Conservation (phyloP, 495 filamentous ascomycete genomes). For the Annulohypoxylon stygium region DNA sequence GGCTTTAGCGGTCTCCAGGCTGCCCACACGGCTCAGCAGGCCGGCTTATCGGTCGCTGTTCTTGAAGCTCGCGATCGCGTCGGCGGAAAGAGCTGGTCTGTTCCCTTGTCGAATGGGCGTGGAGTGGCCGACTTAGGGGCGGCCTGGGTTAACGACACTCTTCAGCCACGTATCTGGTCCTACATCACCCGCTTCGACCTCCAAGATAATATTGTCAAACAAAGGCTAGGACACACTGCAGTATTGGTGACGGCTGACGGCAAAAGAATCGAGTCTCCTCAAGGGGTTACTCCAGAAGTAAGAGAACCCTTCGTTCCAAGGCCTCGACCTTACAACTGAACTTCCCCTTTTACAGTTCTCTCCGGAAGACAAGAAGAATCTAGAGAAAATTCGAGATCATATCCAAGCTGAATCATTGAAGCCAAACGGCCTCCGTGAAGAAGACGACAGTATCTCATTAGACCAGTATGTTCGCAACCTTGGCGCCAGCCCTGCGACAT, state of each 20-base stretch:
- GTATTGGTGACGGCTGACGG: slow-evolving; percentile 4
- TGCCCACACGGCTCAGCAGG: slow-evolving; percentile 55
- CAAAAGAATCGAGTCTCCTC: slow-evolving; percentile 10
- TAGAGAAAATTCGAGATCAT: slow-evolving; percentile 47
- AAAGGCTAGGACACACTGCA: slow-evolving; percentile 8
- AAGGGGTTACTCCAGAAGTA: slow-evolving; percentile 14
- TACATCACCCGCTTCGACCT: slow-evolving; percentile 54
- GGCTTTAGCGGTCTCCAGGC: slow-evolving; percentile 57
- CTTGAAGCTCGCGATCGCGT: slow-evolving; percentile 66
- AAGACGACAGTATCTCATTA: slow-evolving; percentile 39
- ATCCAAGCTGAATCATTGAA: slow-evolving; percentile 40
- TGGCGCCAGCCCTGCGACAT: slow-evolving; percentile 41
- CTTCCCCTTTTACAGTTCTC: slow-evolving; percentile 1
- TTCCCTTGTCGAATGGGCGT: slow-evolving; percentile 21
- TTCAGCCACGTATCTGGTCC: slow-evolving; percentile 57
- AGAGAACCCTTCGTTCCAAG: background rate
- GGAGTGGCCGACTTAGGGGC: slow-evolving; percentile 63
- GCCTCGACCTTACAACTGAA: background rate
- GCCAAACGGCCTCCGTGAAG: slow-evolving; percentile 44
- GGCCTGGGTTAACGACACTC: slow-evolving; percentile 67
- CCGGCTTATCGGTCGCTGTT: slow-evolving; percentile 59
- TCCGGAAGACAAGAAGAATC: slow-evolving; percentile 50
- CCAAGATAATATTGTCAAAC: slow-evolving; percentile 61
- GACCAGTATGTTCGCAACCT: slow-evolving; percentile 48
- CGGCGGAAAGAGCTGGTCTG: slow-evolving; percentile 63